Percentiles rank a stretch among this genome's conserved stretches.
Conservation (phyloP, 2,329 filamentous ascomycete species). For the Colletotrichum tropicale region DNA sequence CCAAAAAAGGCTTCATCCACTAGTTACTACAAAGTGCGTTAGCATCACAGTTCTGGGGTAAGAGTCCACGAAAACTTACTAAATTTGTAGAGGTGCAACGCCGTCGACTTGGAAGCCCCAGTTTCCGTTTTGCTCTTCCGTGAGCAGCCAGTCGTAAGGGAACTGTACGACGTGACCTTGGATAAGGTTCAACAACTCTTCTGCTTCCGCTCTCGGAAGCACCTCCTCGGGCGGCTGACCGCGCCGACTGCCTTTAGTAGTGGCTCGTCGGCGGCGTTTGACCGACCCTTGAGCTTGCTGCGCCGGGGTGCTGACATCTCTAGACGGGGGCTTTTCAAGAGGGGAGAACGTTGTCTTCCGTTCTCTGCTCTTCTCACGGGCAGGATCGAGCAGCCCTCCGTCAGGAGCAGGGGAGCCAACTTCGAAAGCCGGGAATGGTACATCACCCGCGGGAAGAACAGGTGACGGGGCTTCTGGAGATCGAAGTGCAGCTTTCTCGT, state of each 20-base stretch:
- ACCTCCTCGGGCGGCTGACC: constrained; percentile 76
- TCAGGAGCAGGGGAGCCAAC: constrained; percentile 24
- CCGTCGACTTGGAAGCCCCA: constrained; percentile 98
- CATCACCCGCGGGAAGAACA: constrained; percentile 44
- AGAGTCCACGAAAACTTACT: constrained; percentile 64
- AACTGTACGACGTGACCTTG: constrained; percentile 91
- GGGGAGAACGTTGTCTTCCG: constrained; percentile 63
- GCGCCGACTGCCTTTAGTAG: constrained; percentile 71
- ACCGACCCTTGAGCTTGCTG: constrained; percentile 51
- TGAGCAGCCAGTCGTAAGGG: constrained; percentile 94
- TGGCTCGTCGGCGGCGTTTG: constrained; percentile 69
- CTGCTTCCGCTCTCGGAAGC: constrained; percentile 75
- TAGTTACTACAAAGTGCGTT: constrained; percentile 36
- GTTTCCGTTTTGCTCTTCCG: constrained; percentile 90
- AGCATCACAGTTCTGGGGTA: constrained; percentile 20
- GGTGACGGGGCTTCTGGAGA: constrained; percentile 44
- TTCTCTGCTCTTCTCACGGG: constrained; percentile 44
- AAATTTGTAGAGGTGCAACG: constrained; percentile 95
- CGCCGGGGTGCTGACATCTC: constrained; percentile 31
- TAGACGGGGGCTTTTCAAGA: constrained; percentile 51
- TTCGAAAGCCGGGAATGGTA: constrained; percentile 55
- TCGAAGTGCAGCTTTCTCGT: constrained; percentile 23
- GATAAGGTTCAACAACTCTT: constrained; percentile 79
- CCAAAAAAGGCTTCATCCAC: constrained; percentile 5
- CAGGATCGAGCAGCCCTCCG: constrained; percentile 35